Evolutionary conservation across 2,329 filamentous ascomycete genomes (phyloP).

Genomic region (Trichoderma semiorbis): DNA sequence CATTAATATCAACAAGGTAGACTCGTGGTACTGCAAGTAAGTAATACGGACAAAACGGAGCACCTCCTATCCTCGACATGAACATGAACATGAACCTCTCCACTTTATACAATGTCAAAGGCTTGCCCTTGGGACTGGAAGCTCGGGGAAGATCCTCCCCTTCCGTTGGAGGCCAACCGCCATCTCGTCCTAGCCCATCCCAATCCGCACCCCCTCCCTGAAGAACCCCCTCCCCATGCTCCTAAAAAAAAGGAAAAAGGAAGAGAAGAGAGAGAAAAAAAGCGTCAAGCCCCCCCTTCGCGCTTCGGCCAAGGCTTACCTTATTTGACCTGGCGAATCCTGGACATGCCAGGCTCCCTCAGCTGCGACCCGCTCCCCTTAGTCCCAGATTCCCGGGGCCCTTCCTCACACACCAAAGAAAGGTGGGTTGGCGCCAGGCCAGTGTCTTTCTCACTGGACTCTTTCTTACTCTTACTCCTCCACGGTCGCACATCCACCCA

Average conservation of each 20-base stretch:
- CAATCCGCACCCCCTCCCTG: neutral
- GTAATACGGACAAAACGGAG: neutral
- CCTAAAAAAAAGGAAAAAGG: neutral
- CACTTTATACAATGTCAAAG: neutral
- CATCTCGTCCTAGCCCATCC: neutral
- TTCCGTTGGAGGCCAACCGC: conserved; percentile 3
- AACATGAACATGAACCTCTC: neutral
- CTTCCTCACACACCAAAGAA: conserved; percentile 2
- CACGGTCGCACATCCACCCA: conserved; percentile 17
- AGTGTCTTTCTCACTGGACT: neutral
- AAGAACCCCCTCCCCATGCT: neutral
- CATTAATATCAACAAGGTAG: neutral
- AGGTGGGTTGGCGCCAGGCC: neutral
- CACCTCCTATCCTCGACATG: neutral
- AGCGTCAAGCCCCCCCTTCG: neutral
- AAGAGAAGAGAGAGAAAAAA: neutral
- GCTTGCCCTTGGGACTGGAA: neutral
- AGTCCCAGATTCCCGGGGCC: conserved; percentile 18
- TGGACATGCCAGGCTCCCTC: conserved; percentile 17
- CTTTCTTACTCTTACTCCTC: conserved; percentile 3
- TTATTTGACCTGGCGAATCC: conserved; percentile 15
- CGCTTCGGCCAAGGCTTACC: conserved; percentile 18
- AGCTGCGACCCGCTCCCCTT: conserved; percentile 18
- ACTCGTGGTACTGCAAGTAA: neutral
- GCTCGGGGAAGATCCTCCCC: conserved; percentile 9